Evolutionary conservation across 495 filamentous ascomycete species (phyloP), one percentile per base, ranked within the genome.

Genomic region (Neurospora sp.): DNA sequence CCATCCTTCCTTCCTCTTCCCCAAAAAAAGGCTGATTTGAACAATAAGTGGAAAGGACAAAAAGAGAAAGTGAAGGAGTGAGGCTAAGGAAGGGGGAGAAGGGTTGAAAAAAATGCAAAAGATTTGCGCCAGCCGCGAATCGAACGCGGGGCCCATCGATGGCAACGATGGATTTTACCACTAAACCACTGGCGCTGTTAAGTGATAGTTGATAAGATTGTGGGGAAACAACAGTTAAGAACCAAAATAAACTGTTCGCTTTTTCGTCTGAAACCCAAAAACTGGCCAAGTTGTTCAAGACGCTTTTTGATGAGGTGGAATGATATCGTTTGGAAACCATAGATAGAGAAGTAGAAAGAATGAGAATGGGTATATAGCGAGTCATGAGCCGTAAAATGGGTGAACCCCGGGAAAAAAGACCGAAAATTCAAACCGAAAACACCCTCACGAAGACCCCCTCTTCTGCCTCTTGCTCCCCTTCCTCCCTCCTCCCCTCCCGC

Each of bases 151-250:
- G 83, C 83, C 82, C 83, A 84, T 84, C 83, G 82, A 85, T 85
- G 83, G 83, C 83, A 85, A 85, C 83, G 83, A 85, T 84, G 83
- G 81, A 84, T 85, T 85, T 85, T 85, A 85, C 83, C 83, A 85
- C 83, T 85, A 85, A 84, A 84, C 82, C 82, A 84, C 82, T 82
- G 80, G 45, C 45, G 45, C 45, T 28, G 21, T 28, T 13, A 21
- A 9, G 11, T 59, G 2, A 59, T 31, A 0, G 3, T 31, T 31
- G 24, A 7, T 31, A 59, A 31, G 0, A 31, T 3, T 5, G 5
- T 15, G 48, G 10, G 11, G 11, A 31, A 15, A 2, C 1, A 15
- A 2, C 0, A 2, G 0, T 7, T 17, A 59, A 15, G 24, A 28
- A 54, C 21, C 21, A 13, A 24, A 28, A 2, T 3, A 5, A 2